phyloP scores from a whole-genome alignment of 257 asterid genomes.

The Solanum pimpinellifolium region DNA sequence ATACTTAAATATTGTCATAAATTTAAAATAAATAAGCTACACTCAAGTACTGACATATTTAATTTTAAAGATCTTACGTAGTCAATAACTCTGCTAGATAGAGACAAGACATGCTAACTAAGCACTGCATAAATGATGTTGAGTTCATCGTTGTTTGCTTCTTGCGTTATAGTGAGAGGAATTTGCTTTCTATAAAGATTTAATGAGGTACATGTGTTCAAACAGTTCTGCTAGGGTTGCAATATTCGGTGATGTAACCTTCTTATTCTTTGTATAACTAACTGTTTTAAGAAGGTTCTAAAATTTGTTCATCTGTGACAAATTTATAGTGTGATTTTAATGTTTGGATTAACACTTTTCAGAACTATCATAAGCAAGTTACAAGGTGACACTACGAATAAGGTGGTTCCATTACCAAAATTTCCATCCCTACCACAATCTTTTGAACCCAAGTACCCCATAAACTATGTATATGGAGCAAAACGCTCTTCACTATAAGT shows the following conservation, averaged over 20 bases:
- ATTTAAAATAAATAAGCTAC: no score
- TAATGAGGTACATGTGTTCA: slow-evolving; percentile 2
- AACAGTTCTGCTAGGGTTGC: slow-evolving; percentile 80
- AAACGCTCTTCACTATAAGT: no score
- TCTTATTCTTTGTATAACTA: slow-evolving; percentile 77
- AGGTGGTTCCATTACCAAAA: no score
- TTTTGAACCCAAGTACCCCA: no score
- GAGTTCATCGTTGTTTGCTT: slow-evolving; percentile 2
- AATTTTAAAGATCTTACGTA: slow-evolving; percentile 44
- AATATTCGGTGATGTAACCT: slow-evolving; percentile 74
- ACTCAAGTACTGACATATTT: no score
- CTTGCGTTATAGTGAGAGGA: not conserved
- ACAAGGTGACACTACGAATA: no score
- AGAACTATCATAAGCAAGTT: no score
- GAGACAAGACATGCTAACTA: slow-evolving; percentile 63
- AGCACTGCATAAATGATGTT: slow-evolving; percentile 66
- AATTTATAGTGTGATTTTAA: not conserved
- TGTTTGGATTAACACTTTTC: no score
- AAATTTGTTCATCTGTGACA: slow-evolving; percentile 43
- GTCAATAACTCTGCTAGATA: slow-evolving; percentile 71
- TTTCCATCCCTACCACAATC: no score
- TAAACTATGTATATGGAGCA: no score
- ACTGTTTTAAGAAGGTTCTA: slow-evolving; percentile 48
- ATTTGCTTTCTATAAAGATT: not conserved
- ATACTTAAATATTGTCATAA: no score